Conservation (phyloP, 805 yeast genomes). For the Suhomyces sp. region DNA sequence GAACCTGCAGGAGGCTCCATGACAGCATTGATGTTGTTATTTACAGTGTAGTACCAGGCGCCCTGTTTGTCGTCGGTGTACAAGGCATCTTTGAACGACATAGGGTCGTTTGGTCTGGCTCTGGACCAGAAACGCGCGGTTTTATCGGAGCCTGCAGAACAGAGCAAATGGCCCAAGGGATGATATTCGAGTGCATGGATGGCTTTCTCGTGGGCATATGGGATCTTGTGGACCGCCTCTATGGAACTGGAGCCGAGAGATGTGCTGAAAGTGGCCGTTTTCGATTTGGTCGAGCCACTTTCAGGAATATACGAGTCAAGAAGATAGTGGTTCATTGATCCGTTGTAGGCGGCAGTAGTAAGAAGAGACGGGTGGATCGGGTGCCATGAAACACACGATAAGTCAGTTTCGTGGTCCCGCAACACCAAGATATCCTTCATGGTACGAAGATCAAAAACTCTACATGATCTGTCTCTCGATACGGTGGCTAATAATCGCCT, state of each 20-base stretch:
- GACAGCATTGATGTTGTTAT: slow-evolving; percentile 44
- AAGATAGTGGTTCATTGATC: slow-evolving; percentile 74
- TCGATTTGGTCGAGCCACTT: slow-evolving; percentile 12
- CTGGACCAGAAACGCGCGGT: slow-evolving; percentile 94
- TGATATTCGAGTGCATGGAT: slow-evolving; percentile 88
- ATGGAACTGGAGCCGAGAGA: background rate
- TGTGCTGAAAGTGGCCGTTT: slow-evolving; percentile 11
- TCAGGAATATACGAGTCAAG: slow-evolving; percentile 52
- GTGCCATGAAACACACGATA: slow-evolving; percentile 88
- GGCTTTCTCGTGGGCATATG: slow-evolving; percentile 93
- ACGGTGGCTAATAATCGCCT: slow-evolving; percentile 74
- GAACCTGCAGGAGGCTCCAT: slow-evolving; percentile 9
- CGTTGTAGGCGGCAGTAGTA: slow-evolving; percentile 87
- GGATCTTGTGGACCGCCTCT: slow-evolving; percentile 54
- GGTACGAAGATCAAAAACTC: slow-evolving; percentile 82
- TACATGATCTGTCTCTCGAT: slow-evolving; percentile 82
- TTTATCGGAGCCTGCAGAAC: slow-evolving; percentile 92
- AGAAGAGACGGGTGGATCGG: slow-evolving; percentile 79
- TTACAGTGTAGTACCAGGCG: slow-evolving; percentile 53
- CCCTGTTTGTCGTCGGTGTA: slow-evolving; percentile 64
- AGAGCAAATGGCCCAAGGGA: slow-evolving; percentile 87
- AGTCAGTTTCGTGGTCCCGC: slow-evolving; percentile 78
- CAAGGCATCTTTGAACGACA: slow-evolving; percentile 75
- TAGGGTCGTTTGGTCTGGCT: slow-evolving; percentile 85
- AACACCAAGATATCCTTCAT: slow-evolving; percentile 75